These are phyloP conservation scores for Aspergillus phoenicis DNA, from an alignment of 2,329 filamentous ascomycete genomes.

Conservation along the genomic window DNA sequence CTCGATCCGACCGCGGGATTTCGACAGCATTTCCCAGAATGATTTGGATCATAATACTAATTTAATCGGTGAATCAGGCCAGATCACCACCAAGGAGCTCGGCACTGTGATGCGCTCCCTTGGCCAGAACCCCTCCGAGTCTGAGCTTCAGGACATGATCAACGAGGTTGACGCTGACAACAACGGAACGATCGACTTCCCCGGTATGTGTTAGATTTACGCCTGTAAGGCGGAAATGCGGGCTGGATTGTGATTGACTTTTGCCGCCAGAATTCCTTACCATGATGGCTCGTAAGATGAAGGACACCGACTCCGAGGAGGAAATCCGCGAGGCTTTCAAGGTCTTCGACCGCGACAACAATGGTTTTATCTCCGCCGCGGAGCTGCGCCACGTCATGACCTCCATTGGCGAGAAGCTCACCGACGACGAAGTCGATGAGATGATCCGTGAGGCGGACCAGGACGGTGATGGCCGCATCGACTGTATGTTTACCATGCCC, in stretches of 20 bases:
- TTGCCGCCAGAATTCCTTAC: constrained; percentile 73
- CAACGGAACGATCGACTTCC: constrained; percentile 90
- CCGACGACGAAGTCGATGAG: constrained; percentile 87
- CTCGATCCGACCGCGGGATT: background rate
- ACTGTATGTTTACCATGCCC: constrained; percentile 63
- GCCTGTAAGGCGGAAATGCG: background rate
- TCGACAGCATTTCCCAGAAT: background rate
- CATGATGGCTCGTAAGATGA: constrained; percentile 95
- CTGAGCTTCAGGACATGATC: constrained; percentile 90
- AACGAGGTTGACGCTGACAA: constrained; percentile 92
- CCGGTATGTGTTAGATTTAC: constrained; percentile 60
- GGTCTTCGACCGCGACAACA: constrained; percentile 88
- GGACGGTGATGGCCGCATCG: constrained; percentile 84
- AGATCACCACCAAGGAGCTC: constrained; percentile 89
- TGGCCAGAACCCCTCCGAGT: constrained; percentile 87
- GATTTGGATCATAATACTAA: background rate
- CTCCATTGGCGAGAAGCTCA: constrained; percentile 87
- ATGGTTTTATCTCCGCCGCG: constrained; percentile 86
- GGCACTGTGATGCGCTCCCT: constrained; percentile 89
- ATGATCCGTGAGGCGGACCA: constrained; percentile 92
- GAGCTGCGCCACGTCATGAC: constrained; percentile 91
- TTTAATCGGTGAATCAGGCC: constrained; percentile 56
- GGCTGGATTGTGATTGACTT: constrained; percentile 17
- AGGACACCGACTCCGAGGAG: constrained; percentile 88
- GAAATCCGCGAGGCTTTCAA: constrained; percentile 90